phyloP scores from a whole-genome alignment of 495 filamentous ascomycete species.

The Tuber calosporum region DNA sequence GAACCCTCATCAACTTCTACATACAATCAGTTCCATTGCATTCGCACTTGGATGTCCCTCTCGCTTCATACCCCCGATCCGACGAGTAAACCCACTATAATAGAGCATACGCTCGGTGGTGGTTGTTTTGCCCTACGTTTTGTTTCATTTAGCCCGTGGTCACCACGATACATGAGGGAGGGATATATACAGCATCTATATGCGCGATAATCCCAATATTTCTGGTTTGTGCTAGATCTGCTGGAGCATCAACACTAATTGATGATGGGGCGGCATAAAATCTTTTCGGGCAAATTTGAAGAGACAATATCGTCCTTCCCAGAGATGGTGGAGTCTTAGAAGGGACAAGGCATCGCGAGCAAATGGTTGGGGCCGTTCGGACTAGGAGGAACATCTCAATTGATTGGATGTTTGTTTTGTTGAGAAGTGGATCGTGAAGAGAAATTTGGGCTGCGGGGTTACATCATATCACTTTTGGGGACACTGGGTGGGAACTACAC shows the following conservation, averaged over 20 bases:
- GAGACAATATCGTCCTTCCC: constrained; percentile 6
- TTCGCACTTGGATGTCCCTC: not conserved
- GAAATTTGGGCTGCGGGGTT: not conserved
- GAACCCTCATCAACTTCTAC: constrained; percentile 92
- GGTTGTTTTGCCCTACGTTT: constrained; percentile 80
- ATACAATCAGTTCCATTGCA: not conserved
- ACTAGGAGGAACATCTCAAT: constrained; percentile 16
- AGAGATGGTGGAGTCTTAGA: not conserved
- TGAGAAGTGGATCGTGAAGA: not conserved
- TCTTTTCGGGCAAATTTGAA: constrained; percentile 5
- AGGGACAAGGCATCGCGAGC: constrained; percentile 13
- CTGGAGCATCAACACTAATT: constrained; percentile 23
- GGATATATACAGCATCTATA: constrained; percentile 70
- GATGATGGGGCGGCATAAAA: constrained; percentile 14
- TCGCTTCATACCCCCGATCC: constrained; percentile 63
- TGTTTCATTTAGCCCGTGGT: not conserved
- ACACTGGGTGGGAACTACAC: not conserved
- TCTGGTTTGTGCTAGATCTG: constrained; percentile 55
- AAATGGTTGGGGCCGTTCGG: constrained; percentile 8
- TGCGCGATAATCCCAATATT: constrained; percentile 99
- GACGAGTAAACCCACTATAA: constrained; percentile 80
- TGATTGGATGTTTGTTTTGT: not conserved
- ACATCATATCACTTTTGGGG: not conserved
- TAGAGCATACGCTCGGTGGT: constrained; percentile 99
- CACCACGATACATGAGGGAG: not conserved